Conservation (phyloP, 179 eudicot species). For the Pouteria campechiana region DNA sequence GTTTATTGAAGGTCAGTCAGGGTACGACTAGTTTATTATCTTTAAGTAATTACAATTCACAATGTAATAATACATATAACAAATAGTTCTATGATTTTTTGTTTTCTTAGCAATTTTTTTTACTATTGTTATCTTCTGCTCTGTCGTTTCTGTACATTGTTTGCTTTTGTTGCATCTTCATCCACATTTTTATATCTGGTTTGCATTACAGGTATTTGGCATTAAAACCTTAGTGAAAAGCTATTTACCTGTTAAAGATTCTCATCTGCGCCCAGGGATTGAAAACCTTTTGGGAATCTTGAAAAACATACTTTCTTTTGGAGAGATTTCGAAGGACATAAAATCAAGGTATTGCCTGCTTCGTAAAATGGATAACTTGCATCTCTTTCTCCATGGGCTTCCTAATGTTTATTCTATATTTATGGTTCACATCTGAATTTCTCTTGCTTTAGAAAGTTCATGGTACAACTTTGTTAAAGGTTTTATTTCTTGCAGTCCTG, state of each 20-base stretch:
- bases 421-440: no score
- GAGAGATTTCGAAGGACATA: conserved; percentile 67
- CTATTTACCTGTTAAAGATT: conserved; percentile 90
- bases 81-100: no score
- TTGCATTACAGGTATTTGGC: conserved; percentile 62
- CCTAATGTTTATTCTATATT: no score
- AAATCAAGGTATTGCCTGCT: conserved; percentile 55
- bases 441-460: background rate
- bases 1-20: conserved; percentile 69
- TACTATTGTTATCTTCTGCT: background rate
- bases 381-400: background rate
- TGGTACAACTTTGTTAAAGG: background rate
- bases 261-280: conserved; percentile 90
- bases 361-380: background rate
- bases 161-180: background rate
- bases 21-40: background rate
- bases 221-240: conserved; percentile 90
- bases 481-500: conserved; percentile 37
- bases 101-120: conserved; percentile 3
- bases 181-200: no score
- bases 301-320: conserved; percentile 57
- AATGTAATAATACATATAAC: no score
- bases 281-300: conserved; percentile 62
- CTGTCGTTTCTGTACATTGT: no score
- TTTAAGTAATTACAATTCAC: no score